These are phyloP conservation scores for Annulohypoxylon truncatum DNA, from an alignment of 2,329 filamentous ascomycete species.

Conservation along the genomic window DNA sequence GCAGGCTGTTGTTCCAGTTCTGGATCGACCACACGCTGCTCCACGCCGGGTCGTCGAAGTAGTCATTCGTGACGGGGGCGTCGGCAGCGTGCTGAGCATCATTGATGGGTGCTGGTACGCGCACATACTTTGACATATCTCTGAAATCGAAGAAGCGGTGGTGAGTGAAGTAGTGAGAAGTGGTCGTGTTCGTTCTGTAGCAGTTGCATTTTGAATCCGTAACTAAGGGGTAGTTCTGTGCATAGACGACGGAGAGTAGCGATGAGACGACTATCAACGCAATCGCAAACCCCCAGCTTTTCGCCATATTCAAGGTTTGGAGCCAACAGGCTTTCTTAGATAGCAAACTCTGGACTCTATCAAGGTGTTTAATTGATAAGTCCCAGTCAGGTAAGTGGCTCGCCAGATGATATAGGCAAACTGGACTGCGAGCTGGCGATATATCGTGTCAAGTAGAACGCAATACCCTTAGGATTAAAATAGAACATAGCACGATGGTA, in stretches of 20 bases:
- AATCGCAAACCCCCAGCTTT: slow-evolving; percentile 23
- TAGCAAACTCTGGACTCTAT: background rate
- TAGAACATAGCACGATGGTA: slow-evolving; percentile 7
- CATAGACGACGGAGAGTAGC: slow-evolving; percentile 20
- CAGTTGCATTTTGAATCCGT: slow-evolving; percentile 56
- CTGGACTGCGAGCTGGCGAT: slow-evolving; percentile 8
- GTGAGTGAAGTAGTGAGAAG: slow-evolving; percentile 57
- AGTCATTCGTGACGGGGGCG: slow-evolving; percentile 47
- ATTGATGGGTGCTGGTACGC: slow-evolving; percentile 45
- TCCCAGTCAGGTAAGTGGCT: background rate
- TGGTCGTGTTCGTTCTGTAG: slow-evolving; percentile 60
- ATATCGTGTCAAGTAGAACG: slow-evolving; percentile 13
- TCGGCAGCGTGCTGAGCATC: slow-evolving; percentile 44
- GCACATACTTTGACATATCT: slow-evolving; percentile 55
- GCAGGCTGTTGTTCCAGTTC: slow-evolving; percentile 53
- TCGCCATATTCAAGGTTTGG: slow-evolving; percentile 15
- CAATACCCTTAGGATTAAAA: slow-evolving; percentile 5
- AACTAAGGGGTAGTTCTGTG: slow-evolving; percentile 44
- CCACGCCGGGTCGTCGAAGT: slow-evolving; percentile 49
- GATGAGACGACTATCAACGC: slow-evolving; percentile 29
- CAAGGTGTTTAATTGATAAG: background rate
- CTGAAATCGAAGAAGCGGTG: slow-evolving; percentile 64
- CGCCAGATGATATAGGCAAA: background rate
- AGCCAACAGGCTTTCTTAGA: background rate
- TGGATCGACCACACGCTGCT: slow-evolving; percentile 50